These are phyloP conservation scores for Linnemannia zychae DNA, from an alignment of 192 early-diverging fungal genomes.

Conservation along the genomic window DNA sequence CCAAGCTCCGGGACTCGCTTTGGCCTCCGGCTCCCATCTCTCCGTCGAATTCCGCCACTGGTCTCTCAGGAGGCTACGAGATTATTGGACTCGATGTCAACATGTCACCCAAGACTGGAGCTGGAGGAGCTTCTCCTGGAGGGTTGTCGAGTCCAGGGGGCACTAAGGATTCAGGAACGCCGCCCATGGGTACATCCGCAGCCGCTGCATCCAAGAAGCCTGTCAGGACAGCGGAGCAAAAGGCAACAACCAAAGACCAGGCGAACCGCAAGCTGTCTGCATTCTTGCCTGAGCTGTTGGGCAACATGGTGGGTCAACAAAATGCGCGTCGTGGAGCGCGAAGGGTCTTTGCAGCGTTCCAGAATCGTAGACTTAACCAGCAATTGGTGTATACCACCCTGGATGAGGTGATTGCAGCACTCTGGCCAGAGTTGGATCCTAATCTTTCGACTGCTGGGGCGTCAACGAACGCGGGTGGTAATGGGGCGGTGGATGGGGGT, in stretches of 20 bases:
- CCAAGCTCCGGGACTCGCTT: slow-evolving; percentile 56
- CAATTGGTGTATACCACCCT: slow-evolving; percentile 81
- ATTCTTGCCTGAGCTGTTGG: slow-evolving; percentile 78
- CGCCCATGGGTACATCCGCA: neutral
- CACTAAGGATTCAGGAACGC: neutral
- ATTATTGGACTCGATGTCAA: neutral
- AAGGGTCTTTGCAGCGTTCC: slow-evolving; percentile 77
- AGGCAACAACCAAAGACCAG: slow-evolving; percentile 55
- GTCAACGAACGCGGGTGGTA: neutral
- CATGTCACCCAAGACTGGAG: neutral
- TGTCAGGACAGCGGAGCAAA: slow-evolving; percentile 62
- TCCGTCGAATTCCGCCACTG: neutral
- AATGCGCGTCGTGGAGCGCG: slow-evolving; percentile 85
- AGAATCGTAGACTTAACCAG: slow-evolving; percentile 83
- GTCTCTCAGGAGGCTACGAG: slow-evolving; percentile 25
- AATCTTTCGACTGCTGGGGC: neutral
- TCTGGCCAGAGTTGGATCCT: slow-evolving; percentile 79
- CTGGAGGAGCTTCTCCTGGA: neutral
- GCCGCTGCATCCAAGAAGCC: slow-evolving; percentile 14
- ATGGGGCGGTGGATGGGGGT: neutral
- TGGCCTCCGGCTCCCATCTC: slow-evolving; percentile 62
- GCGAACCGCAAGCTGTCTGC: slow-evolving; percentile 69
- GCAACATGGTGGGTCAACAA: slow-evolving; percentile 83
- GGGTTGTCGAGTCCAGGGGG: neutral
- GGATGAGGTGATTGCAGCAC: slow-evolving; percentile 76